phyloP scores from a whole-genome alignment of 2,329 filamentous ascomycete species.

The Pseudocercospora crystallina region DNA sequence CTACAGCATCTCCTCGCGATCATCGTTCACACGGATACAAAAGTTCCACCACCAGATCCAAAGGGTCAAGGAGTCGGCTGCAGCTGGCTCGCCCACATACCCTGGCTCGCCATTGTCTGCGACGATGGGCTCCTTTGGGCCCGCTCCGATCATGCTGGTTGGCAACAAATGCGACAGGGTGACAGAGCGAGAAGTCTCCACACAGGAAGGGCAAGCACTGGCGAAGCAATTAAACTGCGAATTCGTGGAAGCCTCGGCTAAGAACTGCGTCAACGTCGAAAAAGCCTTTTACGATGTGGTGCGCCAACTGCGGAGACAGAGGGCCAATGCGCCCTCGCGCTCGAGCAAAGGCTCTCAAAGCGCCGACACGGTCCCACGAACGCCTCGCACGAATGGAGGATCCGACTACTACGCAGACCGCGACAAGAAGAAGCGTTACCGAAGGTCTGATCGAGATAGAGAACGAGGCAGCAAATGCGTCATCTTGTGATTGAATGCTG shows the following conservation, averaged over 20 bases:
- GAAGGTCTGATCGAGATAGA: constrained; percentile 21
- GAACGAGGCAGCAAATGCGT: constrained; percentile 30
- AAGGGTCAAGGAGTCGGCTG: constrained; percentile 86
- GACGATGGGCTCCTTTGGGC: constrained; percentile 58
- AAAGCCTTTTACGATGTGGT: constrained; percentile 99
- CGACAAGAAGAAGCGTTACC: constrained; percentile 27
- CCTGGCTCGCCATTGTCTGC: constrained; percentile 69
- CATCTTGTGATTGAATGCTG: constrained; percentile 26
- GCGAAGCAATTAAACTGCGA: constrained; percentile 92
- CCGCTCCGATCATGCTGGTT: constrained; percentile 94
- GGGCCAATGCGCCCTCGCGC: constrained; percentile 39
- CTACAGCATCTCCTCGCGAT: constrained; percentile 96
- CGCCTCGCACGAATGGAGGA: constrained; percentile 19
- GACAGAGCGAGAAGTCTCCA: constrained; percentile 92
- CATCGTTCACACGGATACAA: constrained; percentile 91
- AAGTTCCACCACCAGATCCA: constrained; percentile 97
- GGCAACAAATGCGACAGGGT: constrained; percentile 98
- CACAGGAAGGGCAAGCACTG: constrained; percentile 89
- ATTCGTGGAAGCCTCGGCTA: constrained; percentile 94
- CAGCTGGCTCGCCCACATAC: constrained; percentile 71
- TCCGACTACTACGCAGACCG: constrained; percentile 19
- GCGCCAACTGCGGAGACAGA: constrained; percentile 79
- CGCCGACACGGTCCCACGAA: constrained; percentile 14
- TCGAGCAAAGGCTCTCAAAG: constrained; percentile 18
- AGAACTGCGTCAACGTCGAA: constrained; percentile 97